Evolutionary conservation across 1,284 basidiomycete species (phyloP).

Genomic region (Quambalaria eucalypti): DNA sequence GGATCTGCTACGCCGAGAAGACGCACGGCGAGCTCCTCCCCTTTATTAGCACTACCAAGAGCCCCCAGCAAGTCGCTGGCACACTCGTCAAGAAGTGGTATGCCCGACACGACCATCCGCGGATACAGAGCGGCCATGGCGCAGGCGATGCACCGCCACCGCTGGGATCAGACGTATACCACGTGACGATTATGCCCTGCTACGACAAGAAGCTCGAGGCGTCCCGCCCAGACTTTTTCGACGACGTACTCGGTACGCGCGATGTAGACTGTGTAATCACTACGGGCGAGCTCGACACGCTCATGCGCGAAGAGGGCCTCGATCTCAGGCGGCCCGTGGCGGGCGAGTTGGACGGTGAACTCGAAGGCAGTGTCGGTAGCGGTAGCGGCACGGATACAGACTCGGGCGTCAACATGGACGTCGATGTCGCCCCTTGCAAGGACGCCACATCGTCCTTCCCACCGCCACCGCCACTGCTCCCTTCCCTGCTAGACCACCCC

Average conservation of each 20-base stretch:
- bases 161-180: slow-evolving; percentile 55
- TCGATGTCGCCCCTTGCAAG: neutral
- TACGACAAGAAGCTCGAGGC: slow-evolving; percentile 99
- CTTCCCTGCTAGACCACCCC: slow-evolving; percentile 66
- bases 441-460: neutral
- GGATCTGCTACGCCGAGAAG: slow-evolving; percentile 99
- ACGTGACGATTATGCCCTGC: slow-evolving; percentile 96
- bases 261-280: slow-evolving; percentile 98
- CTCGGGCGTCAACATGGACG: neutral
- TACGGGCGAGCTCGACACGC: slow-evolving; percentile 81
- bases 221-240: slow-evolving; percentile 54
- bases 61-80: slow-evolving; percentile 88
- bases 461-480: too few relatives aligned
- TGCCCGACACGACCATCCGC: neutral
- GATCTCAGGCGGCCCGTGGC: slow-evolving; percentile 59
- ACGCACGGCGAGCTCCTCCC: slow-evolving; percentile 82
- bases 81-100: slow-evolving; percentile 54
- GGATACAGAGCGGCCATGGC: neutral
- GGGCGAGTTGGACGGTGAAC: slow-evolving; percentile 52
- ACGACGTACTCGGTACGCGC: slow-evolving; percentile 51
- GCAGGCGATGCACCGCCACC: neutral
- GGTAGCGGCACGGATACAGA: neutral
- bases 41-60: slow-evolving; percentile 77
- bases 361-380: slow-evolving; percentile 11
- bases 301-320: slow-evolving; percentile 74